Evolutionary conservation across 148 eudicot species (phyloP), one percentile per base, ranked within the genome.

Genomic region (Rhododendron henanense): DNA sequence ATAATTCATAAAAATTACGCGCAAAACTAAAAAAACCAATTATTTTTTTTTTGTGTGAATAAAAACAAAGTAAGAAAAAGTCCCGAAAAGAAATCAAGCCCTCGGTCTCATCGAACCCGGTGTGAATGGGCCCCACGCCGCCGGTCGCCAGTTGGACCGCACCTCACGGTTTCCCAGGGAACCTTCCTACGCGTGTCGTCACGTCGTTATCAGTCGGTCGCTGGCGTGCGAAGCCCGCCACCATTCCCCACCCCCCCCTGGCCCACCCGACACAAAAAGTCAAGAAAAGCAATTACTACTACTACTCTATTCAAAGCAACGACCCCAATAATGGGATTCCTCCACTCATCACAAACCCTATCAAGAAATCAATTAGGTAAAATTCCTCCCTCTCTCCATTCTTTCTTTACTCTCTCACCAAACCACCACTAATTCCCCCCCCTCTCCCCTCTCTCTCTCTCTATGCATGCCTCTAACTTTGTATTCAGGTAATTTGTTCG

Each of bases 321-420:
- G 7, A 41, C 45, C 45, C 45, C 51, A 45, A 79, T 50, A 2
- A 48, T 79, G 31, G 15, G 37, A 13, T 25, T 28, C 51, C 55
- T 10, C 81, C 53, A 21, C 81, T 28, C 74, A 25, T 37, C 10
- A 31, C 83, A 81, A 82, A 82, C 84, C 84, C 84, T 82, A 16
- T 16, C 23, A 39, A 35, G 45, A 41, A 41, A 41, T 41, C 45
- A 0, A 41, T 41, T 41, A 41, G 45, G 45, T 41, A 41, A 41
- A 41, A 41, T 23, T 77, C 81, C 65, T 45, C 73, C 28, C 33
- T 81, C 73, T 44, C 11, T 63, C 84, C 74, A 23, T 31, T 19
- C 41, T 13, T 35, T 79, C 63, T 63, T 50, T 33, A 63, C 23
- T 25, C 31, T 35, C 83, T 18, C 61, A 18, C 63, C 23, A 11